Evolutionary conservation across 2,329 filamentous ascomycete species (phyloP), one percentile per base, ranked within the genome.

Genomic region (Beauveria brongniartii): DNA sequence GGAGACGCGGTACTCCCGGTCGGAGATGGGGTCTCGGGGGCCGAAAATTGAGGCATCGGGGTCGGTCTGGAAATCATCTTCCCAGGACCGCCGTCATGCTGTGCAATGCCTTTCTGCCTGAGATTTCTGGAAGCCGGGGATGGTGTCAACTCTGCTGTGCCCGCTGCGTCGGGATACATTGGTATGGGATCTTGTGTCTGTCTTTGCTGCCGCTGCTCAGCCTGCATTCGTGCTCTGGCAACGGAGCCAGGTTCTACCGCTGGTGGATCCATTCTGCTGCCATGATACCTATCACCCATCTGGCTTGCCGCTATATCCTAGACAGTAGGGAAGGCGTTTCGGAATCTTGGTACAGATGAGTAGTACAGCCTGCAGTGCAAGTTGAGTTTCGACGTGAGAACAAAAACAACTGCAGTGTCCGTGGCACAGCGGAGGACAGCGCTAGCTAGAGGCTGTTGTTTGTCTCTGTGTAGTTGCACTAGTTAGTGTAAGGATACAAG

Each of bases 31-130:
- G 77, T 73, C 18, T 72, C 75, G 34, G 75, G 70, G 44, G 84
- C 68, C 16, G 82, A 81, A 81, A 81, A 84, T 66, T 85, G 82
- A 6, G 81, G 77, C 55, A 79, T 74, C 54, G 76, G 81, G 5
- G 72, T 75, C 30, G 80, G 83, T 69, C 80, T 77, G 46, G 81
- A 79, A 68, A 86, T 86, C 52, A 79, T 72, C 52, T 77, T 69
- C 18, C 73, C 74, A 48, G 47, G 26, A 5, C 47, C 53, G 18
- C 59, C 51, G 28, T 60, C 58, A 8, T 60, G 57, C 44, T 48
- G 48, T 34, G 57, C 12, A 28, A 60, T 54, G 8, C 41, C 28
- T 30, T 48, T 64, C 67, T 28, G 64, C 30, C 55, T 60, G 20
- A 24, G 5, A 40, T 47, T 61, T 62, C 62, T 59, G 18, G 59